Base-by-base conservation (phyloP, 805 yeast genomes). In the Metschnikowia hibisci region DNA sequence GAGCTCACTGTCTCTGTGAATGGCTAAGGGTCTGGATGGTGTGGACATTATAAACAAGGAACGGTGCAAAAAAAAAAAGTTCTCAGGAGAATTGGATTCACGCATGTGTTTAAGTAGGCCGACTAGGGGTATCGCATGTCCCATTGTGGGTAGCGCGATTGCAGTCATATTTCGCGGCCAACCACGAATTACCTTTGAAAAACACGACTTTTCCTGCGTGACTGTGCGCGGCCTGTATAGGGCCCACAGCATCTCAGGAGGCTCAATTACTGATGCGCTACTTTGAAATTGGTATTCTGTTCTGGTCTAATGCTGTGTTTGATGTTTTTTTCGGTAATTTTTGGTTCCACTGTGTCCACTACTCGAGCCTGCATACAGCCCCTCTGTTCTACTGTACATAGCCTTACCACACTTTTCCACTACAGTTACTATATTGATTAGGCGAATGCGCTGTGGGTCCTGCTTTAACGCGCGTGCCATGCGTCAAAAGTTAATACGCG, bases 11-110 rank as follows among this genome's bases (percentile, higher is more conserved):
- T 46, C 51, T 41, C 48, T 42, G 32, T 46, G 45, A 12, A 48
- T 41, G 32, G 54, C 50, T 36, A 52, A 43, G n/a, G 54, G 52
- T 32, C 52, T 44, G 41, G 31, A 31, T 8, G 51, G 47, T 27
- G 51, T 39, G 10, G 51, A 47, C 51, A 47, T 47, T n/a, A 13
- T 20, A 25, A n/a, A 8, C 13, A 25, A 23, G 22, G 9, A 14
- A 14, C 8, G n/a, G 30, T 34, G 38, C 9, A 9, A 16, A 12
- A 29, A 12, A 16, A 20, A 28, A 37, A 20, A 18, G 9, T 34
- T 18, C 22, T 8, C n/a, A 26, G 31, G 23, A n/a, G 28, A 28
- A 22, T 26, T n/a, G 38, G 16, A 12, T 11, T 11, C 14, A 34
- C 15, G 30, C 38, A 12, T 35, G 16, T 13, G 16, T 27, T 34